Base-by-base conservation (phyloP, 2,329 filamentous ascomycete genomes). In the Pseudonectria buxi region DNA sequence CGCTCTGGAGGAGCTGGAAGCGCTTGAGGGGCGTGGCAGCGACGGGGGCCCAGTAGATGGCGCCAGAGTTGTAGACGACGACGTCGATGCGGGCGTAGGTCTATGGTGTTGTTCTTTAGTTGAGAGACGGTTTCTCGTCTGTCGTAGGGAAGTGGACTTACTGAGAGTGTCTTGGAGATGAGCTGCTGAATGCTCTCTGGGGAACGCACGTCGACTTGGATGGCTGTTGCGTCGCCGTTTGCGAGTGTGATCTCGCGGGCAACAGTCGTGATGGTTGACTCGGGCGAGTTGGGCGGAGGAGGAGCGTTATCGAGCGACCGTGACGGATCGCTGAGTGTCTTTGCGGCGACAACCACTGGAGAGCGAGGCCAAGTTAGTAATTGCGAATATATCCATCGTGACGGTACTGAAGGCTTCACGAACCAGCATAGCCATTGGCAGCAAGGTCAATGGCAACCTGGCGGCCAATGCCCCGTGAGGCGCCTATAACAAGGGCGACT, bases 31-130 rank as follows among this genome's bases (percentile, higher is more conserved):
- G 81, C 0, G 85, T 90, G 30, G 79, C 74, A 33, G 79, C 72
- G 0, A 94, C 77, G 2, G 81, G 73, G 0, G 81, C 74, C 85
- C 86, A 90, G 81, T 82, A 92, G 46, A 94, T 88, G 3, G 86
- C 86, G 27, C 86, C 86, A 0, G 81, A 80, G 57, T 92, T 94
- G 67, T 94, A 94, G 32, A 92, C 59, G 3, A 94, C 62, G 1
- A 83, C 81, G 54, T 92, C 85, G 4, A 94, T 65, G 14, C 72
- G 73, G 28, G 71, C 70, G 49, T 83, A 81, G 4, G 58, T 65
- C 50, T 76, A 45, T 10, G 13, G 9, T 26, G 28, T 33, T 14
- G 14, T 37, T 32, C 40, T 30, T 28, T 10, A 14, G 6, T 3
- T 32, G 27, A 6, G 27, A 22, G 14, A 6, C 9, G 22, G 10